Conservation (phyloP, 108 stramenopile genomes). For the Skeletonema marinoi region DNA sequence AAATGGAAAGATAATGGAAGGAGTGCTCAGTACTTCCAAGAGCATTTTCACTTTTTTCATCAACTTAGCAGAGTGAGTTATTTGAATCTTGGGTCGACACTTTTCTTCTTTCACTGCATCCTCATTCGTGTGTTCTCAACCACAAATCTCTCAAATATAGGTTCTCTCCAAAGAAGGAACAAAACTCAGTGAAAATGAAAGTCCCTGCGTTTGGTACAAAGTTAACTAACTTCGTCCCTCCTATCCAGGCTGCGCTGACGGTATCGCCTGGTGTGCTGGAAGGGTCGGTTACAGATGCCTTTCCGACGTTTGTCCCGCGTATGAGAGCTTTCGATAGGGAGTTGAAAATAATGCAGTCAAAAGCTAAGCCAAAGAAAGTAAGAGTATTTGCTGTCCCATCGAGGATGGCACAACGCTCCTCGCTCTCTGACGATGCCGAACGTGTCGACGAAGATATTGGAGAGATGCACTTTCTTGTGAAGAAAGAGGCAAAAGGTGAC, state of each 20-base stretch:
- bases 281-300: constrained; percentile 47
- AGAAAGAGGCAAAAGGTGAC: constrained; percentile 97
- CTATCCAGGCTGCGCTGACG: constrained; percentile 86
- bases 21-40: constrained; percentile 57
- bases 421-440: constrained; percentile 12
- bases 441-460: constrained; percentile 56
- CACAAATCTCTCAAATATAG: not conserved
- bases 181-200: constrained; percentile 39
- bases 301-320: constrained; percentile 75
- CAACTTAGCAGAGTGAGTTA: constrained; percentile 62
- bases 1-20: constrained; percentile 36
- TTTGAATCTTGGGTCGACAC: not conserved
- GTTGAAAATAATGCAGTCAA: constrained; percentile 86
- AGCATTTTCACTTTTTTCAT: constrained; percentile 68
- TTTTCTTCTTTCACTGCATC: not conserved
- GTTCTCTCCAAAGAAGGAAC: constrained; percentile 19
- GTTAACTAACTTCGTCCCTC: constrained; percentile 84
- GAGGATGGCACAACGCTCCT: constrained; percentile 15
- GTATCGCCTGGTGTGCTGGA: constrained; percentile 56
- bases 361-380: constrained; percentile 97
- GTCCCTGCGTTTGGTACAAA: constrained; percentile 40
- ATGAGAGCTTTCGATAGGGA: constrained; percentile 71
- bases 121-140: not conserved
- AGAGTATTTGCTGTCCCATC: constrained; percentile 49
- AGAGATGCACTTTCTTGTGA: constrained; percentile 94